Evolutionary conservation across 208 protist genomes (phyloP).

Genomic region (Naegleria lovaniensis): DNA sequence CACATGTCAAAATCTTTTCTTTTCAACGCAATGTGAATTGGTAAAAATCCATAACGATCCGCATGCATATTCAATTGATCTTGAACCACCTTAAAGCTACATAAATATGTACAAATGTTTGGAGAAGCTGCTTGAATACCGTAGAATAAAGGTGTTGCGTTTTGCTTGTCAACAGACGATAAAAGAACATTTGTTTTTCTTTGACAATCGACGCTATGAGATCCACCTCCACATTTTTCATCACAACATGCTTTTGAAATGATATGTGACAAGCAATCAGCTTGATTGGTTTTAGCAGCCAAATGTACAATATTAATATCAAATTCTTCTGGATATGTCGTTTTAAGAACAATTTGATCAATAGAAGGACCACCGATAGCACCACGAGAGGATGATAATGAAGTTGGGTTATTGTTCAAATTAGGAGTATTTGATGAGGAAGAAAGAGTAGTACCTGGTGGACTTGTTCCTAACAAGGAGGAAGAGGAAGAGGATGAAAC

Average conservation of each 20-base stretch:
- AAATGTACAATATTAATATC: neutral
- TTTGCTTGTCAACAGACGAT: neutral
- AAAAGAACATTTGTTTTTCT: neutral
- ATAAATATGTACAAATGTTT: neutral
- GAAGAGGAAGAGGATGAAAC: too few relatives aligned
- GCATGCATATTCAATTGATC: neutral
- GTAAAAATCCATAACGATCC: neutral
- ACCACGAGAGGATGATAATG: too few relatives aligned
- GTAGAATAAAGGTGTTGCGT: neutral
- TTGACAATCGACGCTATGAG: neutral
- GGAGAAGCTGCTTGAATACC: neutral
- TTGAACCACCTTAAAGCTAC: neutral
- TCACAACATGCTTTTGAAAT: neutral
- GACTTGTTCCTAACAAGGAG: too few relatives aligned
- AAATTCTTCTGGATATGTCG: neutral
- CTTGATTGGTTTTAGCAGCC: neutral
- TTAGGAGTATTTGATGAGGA: too few relatives aligned
- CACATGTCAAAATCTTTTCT: neutral
- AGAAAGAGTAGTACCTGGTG: too few relatives aligned
- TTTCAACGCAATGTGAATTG: neutral
- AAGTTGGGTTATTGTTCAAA: too few relatives aligned
- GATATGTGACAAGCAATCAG: neutral
- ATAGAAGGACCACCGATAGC: neutral
- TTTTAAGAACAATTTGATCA: neutral
- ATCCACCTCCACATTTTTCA: neutral